Conservation (phyloP, 331 rosid genomes). For the Saraca asoca region DNA sequence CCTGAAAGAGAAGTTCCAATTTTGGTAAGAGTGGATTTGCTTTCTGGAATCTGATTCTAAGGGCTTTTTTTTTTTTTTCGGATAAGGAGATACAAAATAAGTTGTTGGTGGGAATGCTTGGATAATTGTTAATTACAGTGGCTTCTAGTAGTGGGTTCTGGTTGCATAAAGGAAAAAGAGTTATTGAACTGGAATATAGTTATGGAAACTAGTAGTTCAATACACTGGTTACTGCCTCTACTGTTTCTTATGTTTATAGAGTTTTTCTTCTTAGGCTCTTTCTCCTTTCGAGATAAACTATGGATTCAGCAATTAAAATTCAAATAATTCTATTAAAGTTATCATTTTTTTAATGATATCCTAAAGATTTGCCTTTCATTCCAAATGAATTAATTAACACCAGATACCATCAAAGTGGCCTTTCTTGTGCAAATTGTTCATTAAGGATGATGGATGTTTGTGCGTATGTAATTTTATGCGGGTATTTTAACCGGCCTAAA, state of each 20-base stretch:
- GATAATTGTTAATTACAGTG: conserved; percentile 42
- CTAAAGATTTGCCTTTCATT: no score
- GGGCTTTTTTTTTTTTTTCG: conserved; percentile 30
- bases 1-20: conserved; percentile 34
- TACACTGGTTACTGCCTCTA: conserved; percentile 53
- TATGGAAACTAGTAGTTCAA: conserved; percentile 48
- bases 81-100: conserved; percentile 46
- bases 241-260: conserved; percentile 54
- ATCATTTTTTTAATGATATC: no score
- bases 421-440: no score
- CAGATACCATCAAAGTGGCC: no score
- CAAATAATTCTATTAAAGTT: no score
- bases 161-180: conserved; percentile 35
- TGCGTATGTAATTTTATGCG: no score
- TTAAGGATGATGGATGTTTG: no score
- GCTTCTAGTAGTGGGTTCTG: conserved; percentile 12
- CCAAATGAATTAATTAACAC: no score
- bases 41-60: conserved; percentile 52
- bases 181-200: conserved; percentile 31
- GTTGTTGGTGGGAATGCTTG: conserved; percentile 47
- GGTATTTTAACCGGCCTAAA: no score
- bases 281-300: conserved; percentile 95
- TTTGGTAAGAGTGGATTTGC: conserved; percentile 39
- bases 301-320: no score
- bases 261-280: conserved; percentile 71